phyloP scores from a whole-genome alignment of 345 rosid species.

The Hibiscus syriacus region DNA sequence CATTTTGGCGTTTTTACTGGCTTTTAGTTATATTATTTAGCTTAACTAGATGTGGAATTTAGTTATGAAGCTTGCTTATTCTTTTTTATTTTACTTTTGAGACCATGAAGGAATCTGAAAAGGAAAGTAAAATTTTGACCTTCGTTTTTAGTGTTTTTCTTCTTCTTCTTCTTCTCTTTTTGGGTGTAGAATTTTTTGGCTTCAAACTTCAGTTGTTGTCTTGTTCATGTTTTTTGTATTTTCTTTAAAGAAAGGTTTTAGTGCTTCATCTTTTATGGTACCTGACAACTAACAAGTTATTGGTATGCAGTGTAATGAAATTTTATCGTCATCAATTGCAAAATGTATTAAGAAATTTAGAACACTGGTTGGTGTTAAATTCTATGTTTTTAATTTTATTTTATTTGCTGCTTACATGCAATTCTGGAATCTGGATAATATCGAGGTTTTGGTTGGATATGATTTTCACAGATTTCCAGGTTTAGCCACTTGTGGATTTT shows the following conservation, averaged over 20 bases:
- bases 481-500: conserved; percentile 6
- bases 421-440: background rate
- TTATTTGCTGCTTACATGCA: background rate
- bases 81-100: background rate
- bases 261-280: background rate
- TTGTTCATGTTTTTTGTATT: background rate
- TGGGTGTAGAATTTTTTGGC: background rate
- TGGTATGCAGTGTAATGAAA: background rate
- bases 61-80: background rate
- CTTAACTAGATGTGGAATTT: background rate
- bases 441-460: background rate
- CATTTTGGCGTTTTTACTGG: background rate
- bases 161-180: too few species aligned
- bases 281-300: background rate
- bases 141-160: background rate
- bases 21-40: background rate
- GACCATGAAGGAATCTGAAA: background rate
- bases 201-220: background rate
- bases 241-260: background rate
- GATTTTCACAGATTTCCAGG: conserved; percentile 12
- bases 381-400: background rate
- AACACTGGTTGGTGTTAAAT: background rate
- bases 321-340: background rate
- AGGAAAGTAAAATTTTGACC: background rate
- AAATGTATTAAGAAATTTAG: background rate